Evolutionary conservation across 2,329 filamentous ascomycete species (phyloP).

Genomic region (Trichoderma arundinaceum): DNA sequence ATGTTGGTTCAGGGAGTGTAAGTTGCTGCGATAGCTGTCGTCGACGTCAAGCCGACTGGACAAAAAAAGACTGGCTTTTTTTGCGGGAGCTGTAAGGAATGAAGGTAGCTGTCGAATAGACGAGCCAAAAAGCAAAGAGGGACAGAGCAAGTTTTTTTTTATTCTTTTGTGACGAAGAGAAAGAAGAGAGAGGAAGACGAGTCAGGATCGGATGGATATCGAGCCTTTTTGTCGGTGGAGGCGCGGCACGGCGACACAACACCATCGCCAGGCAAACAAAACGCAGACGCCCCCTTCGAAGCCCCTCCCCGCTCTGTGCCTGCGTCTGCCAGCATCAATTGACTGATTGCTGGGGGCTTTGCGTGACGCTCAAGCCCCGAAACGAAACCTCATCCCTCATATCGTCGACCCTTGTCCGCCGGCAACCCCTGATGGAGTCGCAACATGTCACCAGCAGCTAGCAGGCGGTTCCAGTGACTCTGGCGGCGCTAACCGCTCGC

Average conservation of each 20-base stretch:
- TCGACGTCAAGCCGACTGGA: conserved; percentile 34
- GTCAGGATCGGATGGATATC: conserved; percentile 26
- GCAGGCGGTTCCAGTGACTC: not conserved
- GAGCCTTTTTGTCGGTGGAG: conserved; percentile 31
- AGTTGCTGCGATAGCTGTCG: not conserved
- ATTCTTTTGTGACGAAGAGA: conserved; percentile 12
- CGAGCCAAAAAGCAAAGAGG: conserved; percentile 31
- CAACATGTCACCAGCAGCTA: conserved; percentile 18
- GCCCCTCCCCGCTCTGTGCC: not conserved
- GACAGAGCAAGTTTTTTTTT: conserved; percentile 24
- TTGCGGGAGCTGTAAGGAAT: conserved; percentile 34
- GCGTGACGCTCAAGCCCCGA: not conserved
- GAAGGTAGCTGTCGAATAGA: conserved; percentile 23
- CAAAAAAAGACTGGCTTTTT: conserved; percentile 38
- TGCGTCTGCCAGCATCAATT: not conserved
- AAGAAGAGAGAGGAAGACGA: conserved; percentile 23
- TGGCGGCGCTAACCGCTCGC: not conserved
- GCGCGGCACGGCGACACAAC: not conserved
- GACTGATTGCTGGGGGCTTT: conserved; percentile 12
- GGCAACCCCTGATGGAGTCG: conserved; percentile 18
- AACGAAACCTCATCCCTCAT: not conserved
- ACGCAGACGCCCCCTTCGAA: conserved; percentile 10
- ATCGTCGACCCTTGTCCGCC: conserved; percentile 8
- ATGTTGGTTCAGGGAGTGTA: conserved; percentile 33
- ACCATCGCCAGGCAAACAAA: conserved; percentile 8